A percentile compares a stretch with the other conserved stretches of the same genome.
Evolutionary conservation across 345 rosid species (phyloP).

Genomic region (Dovyalis caffra): DNA sequence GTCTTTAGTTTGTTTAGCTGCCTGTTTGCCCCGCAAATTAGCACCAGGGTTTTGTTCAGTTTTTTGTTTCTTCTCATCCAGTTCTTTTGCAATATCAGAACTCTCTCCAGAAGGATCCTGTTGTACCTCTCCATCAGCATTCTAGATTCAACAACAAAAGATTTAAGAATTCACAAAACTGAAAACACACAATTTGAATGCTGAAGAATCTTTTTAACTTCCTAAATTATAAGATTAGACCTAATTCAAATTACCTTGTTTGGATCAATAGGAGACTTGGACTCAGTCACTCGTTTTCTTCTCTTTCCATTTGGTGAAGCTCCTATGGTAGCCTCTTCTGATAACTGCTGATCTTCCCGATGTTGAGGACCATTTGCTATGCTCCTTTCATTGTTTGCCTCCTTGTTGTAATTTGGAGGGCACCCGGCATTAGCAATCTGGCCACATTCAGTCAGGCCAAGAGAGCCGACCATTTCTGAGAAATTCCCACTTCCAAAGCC

Average conservation of each 20-base stretch:
- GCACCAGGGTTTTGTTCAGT: slow-evolving; percentile 39
- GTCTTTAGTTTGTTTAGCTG: slow-evolving; percentile 57
- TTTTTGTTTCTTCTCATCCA: slow-evolving; percentile 63
- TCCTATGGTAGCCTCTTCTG: slow-evolving; percentile 45
- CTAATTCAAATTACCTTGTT: slow-evolving; percentile 50
- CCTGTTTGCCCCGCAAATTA: slow-evolving; percentile 47
- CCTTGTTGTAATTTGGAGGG: slow-evolving; percentile 38
- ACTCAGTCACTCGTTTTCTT: slow-evolving; percentile 50
- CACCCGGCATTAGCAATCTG: slow-evolving; percentile 34
- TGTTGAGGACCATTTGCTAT: too few relatives aligned
- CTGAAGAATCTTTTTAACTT: neutral
- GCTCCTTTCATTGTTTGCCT: slow-evolving; percentile 34
- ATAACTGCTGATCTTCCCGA: slow-evolving; percentile 45
- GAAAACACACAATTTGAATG: slow-evolving; percentile 1
- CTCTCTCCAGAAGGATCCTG: slow-evolving; percentile 48
- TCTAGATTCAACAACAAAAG: slow-evolving; percentile 30
- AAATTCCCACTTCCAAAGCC: slow-evolving; percentile 58
- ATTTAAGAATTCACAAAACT: neutral
- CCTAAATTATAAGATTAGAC: neutral
- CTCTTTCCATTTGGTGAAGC: slow-evolving; percentile 54
- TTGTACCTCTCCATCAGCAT: slow-evolving; percentile 49
- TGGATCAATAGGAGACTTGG: slow-evolving; percentile 39
- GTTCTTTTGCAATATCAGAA: slow-evolving; percentile 39
- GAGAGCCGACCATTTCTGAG: slow-evolving; percentile 55
- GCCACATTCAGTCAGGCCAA: slow-evolving; percentile 37